Evolutionary conservation across 73 alveolate species (phyloP), one percentile per base, ranked within the genome.

Genomic region (Halteria grandinella): DNA sequence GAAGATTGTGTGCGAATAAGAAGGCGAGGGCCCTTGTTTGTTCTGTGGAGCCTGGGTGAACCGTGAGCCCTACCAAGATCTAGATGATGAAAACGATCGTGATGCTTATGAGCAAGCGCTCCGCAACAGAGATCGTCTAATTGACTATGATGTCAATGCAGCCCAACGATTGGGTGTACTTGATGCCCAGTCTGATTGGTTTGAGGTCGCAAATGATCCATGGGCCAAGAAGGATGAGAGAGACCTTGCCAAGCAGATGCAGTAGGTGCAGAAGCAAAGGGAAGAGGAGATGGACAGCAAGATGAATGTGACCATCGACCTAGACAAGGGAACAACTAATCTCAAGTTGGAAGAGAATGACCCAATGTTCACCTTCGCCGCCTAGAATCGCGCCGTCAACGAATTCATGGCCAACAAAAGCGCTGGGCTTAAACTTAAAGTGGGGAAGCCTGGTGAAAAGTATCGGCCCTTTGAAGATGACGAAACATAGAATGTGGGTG

Each of bases 1-100:
- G 5, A 86, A 92, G 50, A 89, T 95, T 6, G 88, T 91, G 41
- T 93, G 99, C 54, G 83, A 82, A 55, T 81, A 79, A 71, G 99
- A 95, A 73, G 98, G 98, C 4, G 97, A 88, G 59, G 95, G 96
- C 43, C 92, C 93, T 32, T 95, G 99, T 70, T 75, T 95, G 44
- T 69, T 74, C 83, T 95, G 98, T 76, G 99, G 98, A 50, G 87
- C 86, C 7, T 88, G 85, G 81, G 87, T 52, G 17, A 95, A 87
- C 34, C 37, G 77, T 12, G 69, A 80, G 41, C 74, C 86, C 25
- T 37, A 74, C 33, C 51, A 69, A 45, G 82, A 79, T 49, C 39
- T 44, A 5, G 60, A 57, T 8, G 79, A 69, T 27, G 47, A 36
- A 11, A 5, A 7, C 47, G 79, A 75, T 21, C n/a, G n/a, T n/a